These are phyloP conservation scores for Penicillium sp. DNA, from an alignment of 2,329 filamentous ascomycete genomes.

Conservation along the genomic window DNA sequence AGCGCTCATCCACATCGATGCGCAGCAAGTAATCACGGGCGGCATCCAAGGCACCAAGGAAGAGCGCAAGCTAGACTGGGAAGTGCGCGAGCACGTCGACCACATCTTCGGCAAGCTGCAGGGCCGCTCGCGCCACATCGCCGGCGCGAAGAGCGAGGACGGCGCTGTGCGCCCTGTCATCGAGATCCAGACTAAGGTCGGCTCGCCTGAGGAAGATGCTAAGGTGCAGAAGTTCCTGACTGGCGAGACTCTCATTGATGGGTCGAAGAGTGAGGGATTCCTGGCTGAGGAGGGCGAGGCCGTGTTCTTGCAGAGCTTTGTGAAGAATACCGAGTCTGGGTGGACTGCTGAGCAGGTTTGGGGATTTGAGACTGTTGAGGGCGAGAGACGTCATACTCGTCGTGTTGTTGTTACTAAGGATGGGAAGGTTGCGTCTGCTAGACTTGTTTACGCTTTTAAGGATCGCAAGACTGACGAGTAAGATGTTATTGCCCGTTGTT, in stretches of 20 bases:
- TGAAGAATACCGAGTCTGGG: slow-evolving; percentile 45
- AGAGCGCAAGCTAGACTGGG: slow-evolving; percentile 55
- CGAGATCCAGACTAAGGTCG: slow-evolving; percentile 37
- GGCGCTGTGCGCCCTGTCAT: slow-evolving; percentile 34
- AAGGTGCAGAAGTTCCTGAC: slow-evolving; percentile 37
- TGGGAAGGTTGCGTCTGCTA: slow-evolving; percentile 32
- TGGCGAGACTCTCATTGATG: slow-evolving; percentile 49
- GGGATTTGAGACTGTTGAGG: slow-evolving; percentile 46
- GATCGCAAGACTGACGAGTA: slow-evolving; percentile 6
- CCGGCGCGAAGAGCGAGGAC: slow-evolving; percentile 34
- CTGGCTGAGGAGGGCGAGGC: slow-evolving; percentile 51
- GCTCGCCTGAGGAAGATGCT: slow-evolving; percentile 37
- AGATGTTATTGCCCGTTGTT: background rate
- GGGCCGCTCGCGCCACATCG: slow-evolving; percentile 57
- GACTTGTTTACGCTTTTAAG: slow-evolving; percentile 42
- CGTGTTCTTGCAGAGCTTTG: slow-evolving; percentile 49
- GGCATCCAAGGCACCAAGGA: slow-evolving; percentile 66
- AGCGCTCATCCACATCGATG: slow-evolving; percentile 61
- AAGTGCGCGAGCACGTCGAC: slow-evolving; percentile 66
- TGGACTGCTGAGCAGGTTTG: slow-evolving; percentile 58
- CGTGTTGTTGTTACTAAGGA: slow-evolving; percentile 41
- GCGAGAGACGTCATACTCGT: slow-evolving; percentile 41
- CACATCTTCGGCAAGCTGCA: slow-evolving; percentile 73
- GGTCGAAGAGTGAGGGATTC: slow-evolving; percentile 59
- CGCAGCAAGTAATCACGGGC: slow-evolving; percentile 68